Evolutionary conservation across 129 eudicot species (phyloP).

Genomic region (Mikania micrantha): DNA sequence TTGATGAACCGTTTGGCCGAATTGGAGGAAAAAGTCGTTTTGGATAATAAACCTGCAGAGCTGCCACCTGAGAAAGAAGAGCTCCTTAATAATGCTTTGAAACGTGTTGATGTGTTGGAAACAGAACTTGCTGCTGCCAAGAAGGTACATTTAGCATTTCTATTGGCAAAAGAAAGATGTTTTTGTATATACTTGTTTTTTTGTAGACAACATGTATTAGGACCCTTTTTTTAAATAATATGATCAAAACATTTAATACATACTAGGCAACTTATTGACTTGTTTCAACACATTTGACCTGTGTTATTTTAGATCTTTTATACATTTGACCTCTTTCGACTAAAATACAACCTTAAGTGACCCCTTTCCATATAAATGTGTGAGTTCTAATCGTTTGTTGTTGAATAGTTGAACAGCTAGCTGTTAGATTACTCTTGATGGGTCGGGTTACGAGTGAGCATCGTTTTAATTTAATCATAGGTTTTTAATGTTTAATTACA

Average conservation of each 20-base stretch:
- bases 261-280: no score
- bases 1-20: conserved; percentile 81
- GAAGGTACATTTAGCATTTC: conserved; percentile 43
- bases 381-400: neutral
- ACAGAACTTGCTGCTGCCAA: conserved; percentile 54
- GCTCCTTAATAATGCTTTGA: conserved; percentile 57
- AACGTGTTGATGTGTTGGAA: conserved; percentile 58
- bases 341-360: neutral
- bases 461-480: no score
- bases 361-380: neutral
- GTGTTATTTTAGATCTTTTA: neutral
- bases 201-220: neutral
- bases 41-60: conserved; percentile 41
- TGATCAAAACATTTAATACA: no score
- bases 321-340: neutral
- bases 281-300: no score
- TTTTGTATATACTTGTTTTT: no score
- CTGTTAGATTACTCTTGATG: no score
- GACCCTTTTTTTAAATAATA: neutral
- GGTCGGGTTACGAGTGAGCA: no score
- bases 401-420: neutral
- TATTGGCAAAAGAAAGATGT: neutral
- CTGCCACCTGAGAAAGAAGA: conserved; percentile 90
- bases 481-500: no score
- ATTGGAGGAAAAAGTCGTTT: conserved; percentile 63